Conservation (phyloP, 75 land plant genomes). For the Isoetes taiwanensis region DNA sequence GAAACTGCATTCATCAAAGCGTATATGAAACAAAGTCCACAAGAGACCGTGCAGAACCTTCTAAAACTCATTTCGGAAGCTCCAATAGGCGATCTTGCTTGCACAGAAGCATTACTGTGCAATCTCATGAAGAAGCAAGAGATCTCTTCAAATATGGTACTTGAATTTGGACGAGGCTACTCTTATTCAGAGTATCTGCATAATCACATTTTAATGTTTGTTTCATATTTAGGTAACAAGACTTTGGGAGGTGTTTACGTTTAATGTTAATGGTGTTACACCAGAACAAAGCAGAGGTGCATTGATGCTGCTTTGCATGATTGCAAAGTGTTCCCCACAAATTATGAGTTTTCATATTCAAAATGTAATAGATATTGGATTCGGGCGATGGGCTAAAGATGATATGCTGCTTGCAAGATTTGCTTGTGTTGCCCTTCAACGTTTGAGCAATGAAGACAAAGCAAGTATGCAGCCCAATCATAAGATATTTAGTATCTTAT, state of each 20-base stretch:
- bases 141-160: conserved; percentile 58
- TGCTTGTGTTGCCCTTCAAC: conserved; percentile 82
- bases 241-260: conserved; percentile 92
- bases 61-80: conserved; percentile 66
- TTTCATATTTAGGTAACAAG: conserved; percentile 51
- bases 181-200: background rate
- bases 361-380: conserved; percentile 93
- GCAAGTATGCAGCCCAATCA: conserved; percentile 34
- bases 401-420: conserved; percentile 92
- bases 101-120: conserved; percentile 56
- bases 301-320: conserved; percentile 79
- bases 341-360: conserved; percentile 63
- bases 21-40: conserved; percentile 56
- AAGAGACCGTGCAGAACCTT: conserved; percentile 73
- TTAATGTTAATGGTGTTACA: conserved; percentile 72
- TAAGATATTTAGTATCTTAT: conserved; percentile 54
- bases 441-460: conserved; percentile 57
- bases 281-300: conserved; percentile 92
- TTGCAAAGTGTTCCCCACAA: conserved; percentile 55
- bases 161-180: background rate
- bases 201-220: background rate
- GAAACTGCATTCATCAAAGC: conserved; percentile 81
- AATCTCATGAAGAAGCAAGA: conserved; percentile 69
- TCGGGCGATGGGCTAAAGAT: conserved; percentile 94
- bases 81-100: conserved; percentile 85